Conservation (phyloP, 2,329 filamentous ascomycete genomes). For the Sordariomycetes sp. region DNA sequence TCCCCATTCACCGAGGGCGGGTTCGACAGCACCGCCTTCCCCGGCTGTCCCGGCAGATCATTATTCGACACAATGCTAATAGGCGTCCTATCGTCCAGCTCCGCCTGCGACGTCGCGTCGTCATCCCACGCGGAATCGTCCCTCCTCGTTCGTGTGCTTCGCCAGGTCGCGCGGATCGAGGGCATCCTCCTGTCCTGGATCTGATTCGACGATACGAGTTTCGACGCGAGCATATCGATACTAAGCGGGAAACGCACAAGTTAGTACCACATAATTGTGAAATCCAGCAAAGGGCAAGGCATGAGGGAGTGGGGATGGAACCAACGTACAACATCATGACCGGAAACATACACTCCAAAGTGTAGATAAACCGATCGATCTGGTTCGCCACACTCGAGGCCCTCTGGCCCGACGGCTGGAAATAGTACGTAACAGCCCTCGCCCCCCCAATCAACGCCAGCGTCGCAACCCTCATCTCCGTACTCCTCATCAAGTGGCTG, state of each 20-base stretch:
- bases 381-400: slow-evolving; percentile 21
- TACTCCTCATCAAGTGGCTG: slow-evolving; percentile 22
- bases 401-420: slow-evolving; percentile 19
- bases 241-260: slow-evolving; percentile 2
- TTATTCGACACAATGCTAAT: background rate
- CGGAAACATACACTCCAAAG: slow-evolving; percentile 26
- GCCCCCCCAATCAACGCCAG: slow-evolving; percentile 22
- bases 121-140: background rate
- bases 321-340: slow-evolving; percentile 22
- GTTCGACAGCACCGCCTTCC: background rate
- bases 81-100: background rate
- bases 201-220: slow-evolving; percentile 11
- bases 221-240: slow-evolving; percentile 20
- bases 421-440: slow-evolving; percentile 24
- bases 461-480: slow-evolving; percentile 22
- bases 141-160: background rate
- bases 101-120: background rate
- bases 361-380: slow-evolving; percentile 25
- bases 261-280: background rate
- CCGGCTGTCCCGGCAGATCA: background rate
- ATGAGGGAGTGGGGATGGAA: background rate
- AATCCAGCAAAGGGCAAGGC: background rate
- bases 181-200: background rate
- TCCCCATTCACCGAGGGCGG: background rate
- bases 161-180: background rate